phyloP scores from a whole-genome alignment of 768 basidiomycete genomes.

The Agaricus bisporus region DNA sequence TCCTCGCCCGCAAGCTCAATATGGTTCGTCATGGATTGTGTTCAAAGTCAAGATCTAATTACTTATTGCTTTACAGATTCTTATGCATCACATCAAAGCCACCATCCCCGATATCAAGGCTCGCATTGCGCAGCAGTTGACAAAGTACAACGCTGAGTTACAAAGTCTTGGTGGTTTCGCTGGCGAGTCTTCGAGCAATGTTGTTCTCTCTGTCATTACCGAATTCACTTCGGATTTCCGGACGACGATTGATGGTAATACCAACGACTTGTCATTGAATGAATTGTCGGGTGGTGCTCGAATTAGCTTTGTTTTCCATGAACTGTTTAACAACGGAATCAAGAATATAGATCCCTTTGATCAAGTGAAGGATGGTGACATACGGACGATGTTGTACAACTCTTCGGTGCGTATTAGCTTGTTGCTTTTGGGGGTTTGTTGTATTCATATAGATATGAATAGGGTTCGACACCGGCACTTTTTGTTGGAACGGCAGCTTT shows the following conservation, averaged over 20 bases:
- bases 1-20: slow-evolving; percentile 91
- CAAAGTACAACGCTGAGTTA: slow-evolving; percentile 85
- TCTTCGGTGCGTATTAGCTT: slow-evolving; percentile 67
- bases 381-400: slow-evolving; percentile 93
- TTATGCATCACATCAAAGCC: slow-evolving; percentile 98
- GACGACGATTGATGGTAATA: slow-evolving; percentile 94
- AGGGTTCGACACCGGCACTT: slow-evolving; percentile 94
- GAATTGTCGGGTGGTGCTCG: slow-evolving; percentile 98
- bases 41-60: slow-evolving; percentile 3
- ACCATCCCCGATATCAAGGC: slow-evolving; percentile 99
- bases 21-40: slow-evolving; percentile 47
- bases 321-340: slow-evolving; percentile 94
- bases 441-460: background rate
- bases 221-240: slow-evolving; percentile 98
- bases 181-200: slow-evolving; percentile 85
- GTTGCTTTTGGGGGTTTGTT: background rate
- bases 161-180: slow-evolving; percentile 77
- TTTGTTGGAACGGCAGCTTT: slow-evolving; percentile 98
- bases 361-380: slow-evolving; percentile 98
- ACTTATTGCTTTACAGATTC: slow-evolving; percentile 50
- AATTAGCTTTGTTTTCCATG: slow-evolving; percentile 99
- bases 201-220: slow-evolving; percentile 96
- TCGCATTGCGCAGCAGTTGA: slow-evolving; percentile 85
- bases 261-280: slow-evolving; percentile 90
- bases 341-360: slow-evolving; percentile 97